Evolutionary conservation across 345 rosid genomes (phyloP), one percentile per base, ranked within the genome.

Genomic region (Conringia planisiliqua): DNA sequence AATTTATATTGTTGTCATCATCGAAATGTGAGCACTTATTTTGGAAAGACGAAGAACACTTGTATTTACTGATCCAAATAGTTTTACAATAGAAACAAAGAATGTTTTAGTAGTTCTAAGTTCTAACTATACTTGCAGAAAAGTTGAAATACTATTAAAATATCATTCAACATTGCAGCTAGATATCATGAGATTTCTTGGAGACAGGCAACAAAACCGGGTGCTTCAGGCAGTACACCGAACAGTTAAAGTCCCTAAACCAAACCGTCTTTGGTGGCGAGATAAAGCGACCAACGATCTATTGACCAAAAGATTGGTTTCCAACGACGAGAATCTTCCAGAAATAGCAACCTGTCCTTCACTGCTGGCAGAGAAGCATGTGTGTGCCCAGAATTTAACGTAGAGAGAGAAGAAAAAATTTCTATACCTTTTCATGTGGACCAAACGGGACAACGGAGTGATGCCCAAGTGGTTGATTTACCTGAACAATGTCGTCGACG

Each of bases 341-440:
- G 7, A 67, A 7, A 39, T 29, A 27, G 55, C 46, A 61, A 61
- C 69, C 74, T 50, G 51, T 57, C 56, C 56, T 50, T 3, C 14
- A 39, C 54, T n/a, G 55, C 56, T 68, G 10, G 20, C 24, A 60
- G 20, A 20, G 46, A 39, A 61, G 43, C 70, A 68, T 61, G 42
- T 43, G 36, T 75, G 63, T 68, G 63, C 79, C 32, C 51, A 51
- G 22, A 68, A 16, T 22, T 61, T 22, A 68, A 59, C 38, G 12
- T 8, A 60, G 38, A 32, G 35, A 17, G 38, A 32, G 32, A 30
- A 40, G 47, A 43, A 27, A 3, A 51, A 52, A 29, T 67, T 44
- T 33, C 2, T 69, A 68, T 76, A 76, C 74, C 74, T 69, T 24
- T 68, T 30, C 40, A 32, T 6, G 69, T 68, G 39, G 58, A 62